Conservation (phyloP, 495 filamentous ascomycete genomes). For the Xylona heveae region DNA sequence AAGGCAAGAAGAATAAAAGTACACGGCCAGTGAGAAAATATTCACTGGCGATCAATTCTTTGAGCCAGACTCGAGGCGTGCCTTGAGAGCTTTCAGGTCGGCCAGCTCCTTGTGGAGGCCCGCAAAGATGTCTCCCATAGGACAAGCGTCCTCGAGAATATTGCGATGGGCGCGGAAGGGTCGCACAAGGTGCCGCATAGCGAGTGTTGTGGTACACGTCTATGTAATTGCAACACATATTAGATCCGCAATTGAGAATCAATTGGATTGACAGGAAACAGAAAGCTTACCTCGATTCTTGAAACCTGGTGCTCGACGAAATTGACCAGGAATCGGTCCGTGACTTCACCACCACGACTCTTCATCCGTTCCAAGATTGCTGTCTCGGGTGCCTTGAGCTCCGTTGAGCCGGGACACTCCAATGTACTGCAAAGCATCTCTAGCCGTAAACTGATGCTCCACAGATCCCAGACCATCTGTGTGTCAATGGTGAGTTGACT, state of each 20-base stretch:
- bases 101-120: slow-evolving; percentile 25
- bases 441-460: slow-evolving; percentile 71
- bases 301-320: slow-evolving; percentile 88
- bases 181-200: slow-evolving; percentile 38
- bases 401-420: slow-evolving; percentile 34
- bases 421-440: slow-evolving; percentile 82
- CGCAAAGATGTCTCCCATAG: slow-evolving; percentile 27
- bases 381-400: slow-evolving; percentile 52
- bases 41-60: too few relatives aligned
- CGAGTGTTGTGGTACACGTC: slow-evolving; percentile 44
- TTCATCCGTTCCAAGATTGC: slow-evolving; percentile 68
- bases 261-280: slow-evolving; percentile 1
- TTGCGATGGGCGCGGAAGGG: slow-evolving; percentile 24
- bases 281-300: slow-evolving; percentile 64
- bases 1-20: too few relatives aligned
- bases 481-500: slow-evolving; percentile 38
- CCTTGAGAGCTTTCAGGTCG: too few relatives aligned
- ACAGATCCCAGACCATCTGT: slow-evolving; percentile 68
- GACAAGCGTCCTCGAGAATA: slow-evolving; percentile 27
- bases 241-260: too few relatives aligned
- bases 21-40: too few relatives aligned
- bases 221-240: slow-evolving; percentile 17
- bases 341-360: slow-evolving; percentile 62
- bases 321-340: slow-evolving; percentile 64
- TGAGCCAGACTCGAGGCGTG: too few relatives aligned